Base-by-base conservation (phyloP, 2,329 filamentous ascomycete species). In the Scopulariopsis brevicaulis region DNA sequence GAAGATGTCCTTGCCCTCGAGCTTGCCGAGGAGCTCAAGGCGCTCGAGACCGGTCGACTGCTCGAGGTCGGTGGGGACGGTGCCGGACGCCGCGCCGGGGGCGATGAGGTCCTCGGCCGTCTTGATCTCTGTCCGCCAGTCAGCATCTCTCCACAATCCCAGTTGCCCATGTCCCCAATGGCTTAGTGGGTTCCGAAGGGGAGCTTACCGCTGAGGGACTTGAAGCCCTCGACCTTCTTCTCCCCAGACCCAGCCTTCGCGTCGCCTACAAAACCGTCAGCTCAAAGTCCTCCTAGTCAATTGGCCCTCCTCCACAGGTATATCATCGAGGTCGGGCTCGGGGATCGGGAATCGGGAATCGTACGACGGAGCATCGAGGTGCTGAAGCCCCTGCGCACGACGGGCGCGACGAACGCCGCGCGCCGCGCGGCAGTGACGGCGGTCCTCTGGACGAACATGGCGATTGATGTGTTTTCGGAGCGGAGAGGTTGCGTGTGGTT, bases 1-100 rank as follows among this genome's bases (percentile, higher is more conserved):
- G 79, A 99, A 99, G 72, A 97, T 81, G 72, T 99, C 94, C 68
- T 96, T 80, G 65, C 94, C 92, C 81, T 97, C 90, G 88, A 97
- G 96, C 85, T 99, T 99, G 77, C 94, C 94, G 73, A 99, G 82
- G 70, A 99, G 94, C 78, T 99, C 94, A 67, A 99, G 84, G 84
- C 94, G 92, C 82, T 99, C 94, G 61, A 97, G 82, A 89, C 94
- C 94, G 67, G 94, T 97, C 60, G 94, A 78, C 76, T 99, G 94
- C 74, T 97, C 91, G 71, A 96, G 75, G 76, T 99, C 94, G 77
- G 90, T 95, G 65, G 94, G 90, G 65, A 99, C 80, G 72, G 87
- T 89, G 71, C 94, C 93, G 63, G 85, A 77, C 67, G 82, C 74
- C 67, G 88, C 91, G 79, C 94, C 94, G 37, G 90, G 89, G 63